A percentile compares a stretch with the other conserved stretches of the same genome.
Conservation (phyloP, 345 rosid genomes). For the Eucalyptus marginata region DNA sequence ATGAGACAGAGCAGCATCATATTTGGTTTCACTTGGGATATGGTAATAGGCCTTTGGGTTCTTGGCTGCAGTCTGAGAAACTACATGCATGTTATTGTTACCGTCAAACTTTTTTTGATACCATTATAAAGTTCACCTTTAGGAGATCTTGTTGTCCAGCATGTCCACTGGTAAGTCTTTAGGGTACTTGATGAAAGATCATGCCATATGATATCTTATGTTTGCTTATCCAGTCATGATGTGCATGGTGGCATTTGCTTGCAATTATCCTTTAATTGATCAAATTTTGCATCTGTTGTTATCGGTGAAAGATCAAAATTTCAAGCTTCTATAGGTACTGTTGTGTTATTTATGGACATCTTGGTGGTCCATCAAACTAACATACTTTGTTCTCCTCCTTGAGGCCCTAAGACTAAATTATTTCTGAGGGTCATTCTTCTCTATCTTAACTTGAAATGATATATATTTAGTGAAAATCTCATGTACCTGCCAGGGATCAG, state of each 20-base stretch:
- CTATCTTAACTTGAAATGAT: neutral
- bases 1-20: neutral
- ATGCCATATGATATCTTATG: neutral
- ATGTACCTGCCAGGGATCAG: conserved; percentile 33
- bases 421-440: neutral
- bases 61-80: neutral
- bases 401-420: neutral
- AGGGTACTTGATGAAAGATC: neutral
- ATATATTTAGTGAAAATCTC: neutral
- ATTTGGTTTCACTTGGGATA: neutral
- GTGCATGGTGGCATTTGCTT: neutral
- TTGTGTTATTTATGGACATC: neutral
- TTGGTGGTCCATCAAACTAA: neutral
- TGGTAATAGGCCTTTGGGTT: neutral
- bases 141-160: neutral
- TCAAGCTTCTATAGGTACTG: neutral
- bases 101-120: neutral
- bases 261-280: neutral
- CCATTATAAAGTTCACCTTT: neutral
- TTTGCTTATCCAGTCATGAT: neutral
- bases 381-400: neutral
- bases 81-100: neutral
- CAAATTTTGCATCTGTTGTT: neutral
- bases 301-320: neutral
- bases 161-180: neutral